Conservation (phyloP, 805 yeast genomes). For the Sugiyamaella chiloensis region DNA sequence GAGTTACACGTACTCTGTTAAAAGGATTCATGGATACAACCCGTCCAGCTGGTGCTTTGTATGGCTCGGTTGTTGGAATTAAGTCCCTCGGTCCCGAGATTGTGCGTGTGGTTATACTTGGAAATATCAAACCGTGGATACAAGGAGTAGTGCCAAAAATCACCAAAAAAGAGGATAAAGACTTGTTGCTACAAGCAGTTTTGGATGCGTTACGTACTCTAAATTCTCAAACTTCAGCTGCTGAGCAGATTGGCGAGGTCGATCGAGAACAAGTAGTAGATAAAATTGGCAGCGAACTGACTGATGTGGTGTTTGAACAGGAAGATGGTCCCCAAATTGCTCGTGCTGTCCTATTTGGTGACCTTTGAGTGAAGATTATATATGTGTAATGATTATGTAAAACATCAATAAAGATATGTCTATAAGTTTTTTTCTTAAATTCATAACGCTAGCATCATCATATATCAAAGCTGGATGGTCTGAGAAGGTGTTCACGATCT, state of each 20-base stretch:
- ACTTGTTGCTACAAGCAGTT: constrained; percentile 47
- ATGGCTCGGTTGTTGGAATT: constrained; percentile 86
- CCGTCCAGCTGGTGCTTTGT: constrained; percentile 83
- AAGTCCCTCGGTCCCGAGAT: constrained; percentile 84
- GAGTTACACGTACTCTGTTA: constrained; percentile 88
- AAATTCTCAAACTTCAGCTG: constrained; percentile 24
- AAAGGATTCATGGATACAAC: constrained; percentile 85
- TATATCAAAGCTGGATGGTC: not conserved
- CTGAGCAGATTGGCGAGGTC: constrained; percentile 33
- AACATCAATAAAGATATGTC: too few species aligned
- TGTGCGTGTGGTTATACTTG: constrained; percentile 74
- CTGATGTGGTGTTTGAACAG: constrained; percentile 33
- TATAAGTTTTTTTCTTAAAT: too few species aligned
- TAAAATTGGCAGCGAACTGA: constrained; percentile 60
- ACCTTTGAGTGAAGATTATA: not conserved
- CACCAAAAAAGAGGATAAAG: constrained; percentile 42
- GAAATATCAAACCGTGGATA: constrained; percentile 79
- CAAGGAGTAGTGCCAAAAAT: constrained; percentile 29
- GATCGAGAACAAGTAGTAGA: not conserved
- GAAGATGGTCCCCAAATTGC: constrained; percentile 14
- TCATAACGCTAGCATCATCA: too few species aligned
- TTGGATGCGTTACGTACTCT: constrained; percentile 55
- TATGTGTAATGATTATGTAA: not conserved
- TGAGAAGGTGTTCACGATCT: constrained; percentile 5
- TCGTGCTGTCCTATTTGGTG: constrained; percentile 14